A percentile compares a stretch with the other conserved stretches of the same genome.
Conservation (phyloP, 176 grass and related monocot species). For the Avena atlantica region DNA sequence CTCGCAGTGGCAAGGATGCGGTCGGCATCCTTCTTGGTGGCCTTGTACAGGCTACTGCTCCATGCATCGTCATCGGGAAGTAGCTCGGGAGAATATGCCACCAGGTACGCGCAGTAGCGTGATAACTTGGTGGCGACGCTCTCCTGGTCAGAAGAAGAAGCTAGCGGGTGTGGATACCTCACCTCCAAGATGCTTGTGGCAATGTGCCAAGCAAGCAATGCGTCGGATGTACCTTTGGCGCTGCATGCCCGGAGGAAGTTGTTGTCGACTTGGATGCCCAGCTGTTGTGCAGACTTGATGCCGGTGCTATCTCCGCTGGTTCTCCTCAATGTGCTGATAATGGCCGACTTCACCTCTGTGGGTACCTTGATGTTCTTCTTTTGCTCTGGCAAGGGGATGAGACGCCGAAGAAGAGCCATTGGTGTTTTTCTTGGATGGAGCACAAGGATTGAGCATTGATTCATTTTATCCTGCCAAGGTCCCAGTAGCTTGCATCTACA, state of each 20-base stretch:
- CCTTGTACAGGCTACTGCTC: not conserved
- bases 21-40: not conserved
- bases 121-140: too few relatives aligned
- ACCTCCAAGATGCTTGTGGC: not conserved
- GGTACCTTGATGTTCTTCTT: not conserved
- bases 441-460: not conserved
- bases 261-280: not conserved
- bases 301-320: not conserved
- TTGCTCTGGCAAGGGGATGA: not conserved
- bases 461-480: not conserved
- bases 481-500: not conserved
- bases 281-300: not conserved
- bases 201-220: not conserved
- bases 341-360: not conserved
- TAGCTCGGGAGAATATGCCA: not conserved
- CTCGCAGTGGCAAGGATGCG: not conserved
- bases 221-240: not conserved
- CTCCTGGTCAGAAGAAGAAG: too few relatives aligned
- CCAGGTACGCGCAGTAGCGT: too few relatives aligned
- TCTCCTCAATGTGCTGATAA: not conserved
- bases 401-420: not conserved
- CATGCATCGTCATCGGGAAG: not conserved
- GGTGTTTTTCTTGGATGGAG: not conserved
- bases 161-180: not conserved
- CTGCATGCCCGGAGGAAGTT: not conserved